A percentile compares a stretch with the other conserved stretches of the same genome.
Conservation (phyloP, 2,329 filamentous ascomycete species). For the Delphinella strobiligena region DNA sequence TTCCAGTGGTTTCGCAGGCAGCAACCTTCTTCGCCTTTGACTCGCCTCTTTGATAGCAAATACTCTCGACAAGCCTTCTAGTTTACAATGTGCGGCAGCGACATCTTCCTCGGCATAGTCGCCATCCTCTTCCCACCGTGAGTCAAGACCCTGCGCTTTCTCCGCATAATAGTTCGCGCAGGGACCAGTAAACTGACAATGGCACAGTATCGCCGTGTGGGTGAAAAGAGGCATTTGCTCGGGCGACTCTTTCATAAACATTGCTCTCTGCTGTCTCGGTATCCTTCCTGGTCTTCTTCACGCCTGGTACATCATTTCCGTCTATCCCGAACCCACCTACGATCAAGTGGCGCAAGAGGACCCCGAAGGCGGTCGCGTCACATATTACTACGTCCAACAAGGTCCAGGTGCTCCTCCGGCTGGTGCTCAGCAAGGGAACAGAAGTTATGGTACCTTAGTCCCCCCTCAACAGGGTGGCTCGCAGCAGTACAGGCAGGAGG, state of each 20-base stretch:
- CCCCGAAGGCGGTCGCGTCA: conserved; percentile 46
- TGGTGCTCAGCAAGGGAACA: conserved; percentile 30
- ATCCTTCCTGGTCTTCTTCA: conserved; percentile 77
- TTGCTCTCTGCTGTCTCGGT: conserved; percentile 59
- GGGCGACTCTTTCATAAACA: conserved; percentile 87
- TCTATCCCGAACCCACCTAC: conserved; percentile 63
- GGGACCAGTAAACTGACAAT: conserved; percentile 19
- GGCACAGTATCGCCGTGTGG: conserved; percentile 55
- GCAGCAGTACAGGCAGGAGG: conserved; percentile 13
- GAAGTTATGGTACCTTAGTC: conserved; percentile 20
- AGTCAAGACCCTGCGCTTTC: conserved; percentile 16
- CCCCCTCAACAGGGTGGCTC: conserved; percentile 28
- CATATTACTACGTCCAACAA: conserved; percentile 57
- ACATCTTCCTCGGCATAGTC: conserved; percentile 48
- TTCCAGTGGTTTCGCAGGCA: background rate
- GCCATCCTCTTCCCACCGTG: conserved; percentile 51
- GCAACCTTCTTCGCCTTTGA: background rate
- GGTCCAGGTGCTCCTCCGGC: conserved; percentile 8
- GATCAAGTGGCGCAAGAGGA: conserved; percentile 54
- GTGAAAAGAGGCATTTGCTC: conserved; percentile 90
- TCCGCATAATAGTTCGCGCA: conserved; percentile 3
- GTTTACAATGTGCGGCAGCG: conserved; percentile 52
- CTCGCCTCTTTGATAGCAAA: too few species aligned
- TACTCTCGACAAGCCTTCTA: too few species aligned
- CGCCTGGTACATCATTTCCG: conserved; percentile 95